Evolutionary conservation across 257 asterid species (phyloP).

Genomic region (Solanum pimpinellifolium): DNA sequence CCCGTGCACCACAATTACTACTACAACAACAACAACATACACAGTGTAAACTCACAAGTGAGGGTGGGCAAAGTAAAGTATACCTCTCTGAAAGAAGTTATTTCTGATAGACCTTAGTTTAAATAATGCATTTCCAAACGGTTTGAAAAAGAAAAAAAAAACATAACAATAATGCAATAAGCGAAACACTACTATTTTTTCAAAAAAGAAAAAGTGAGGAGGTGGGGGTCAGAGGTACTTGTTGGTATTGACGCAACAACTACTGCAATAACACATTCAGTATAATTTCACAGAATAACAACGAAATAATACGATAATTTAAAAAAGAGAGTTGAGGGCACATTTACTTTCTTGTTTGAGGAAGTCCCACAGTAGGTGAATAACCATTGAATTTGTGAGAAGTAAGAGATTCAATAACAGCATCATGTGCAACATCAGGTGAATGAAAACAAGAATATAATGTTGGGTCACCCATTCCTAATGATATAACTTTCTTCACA

Average conservation of each 20-base stretch:
- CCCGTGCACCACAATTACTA: background rate
- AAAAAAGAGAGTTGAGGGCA: background rate
- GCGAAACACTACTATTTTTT: background rate
- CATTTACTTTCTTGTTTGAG: constrained; percentile 63
- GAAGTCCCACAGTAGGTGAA: constrained; percentile 77
- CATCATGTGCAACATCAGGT: constrained; percentile 40
- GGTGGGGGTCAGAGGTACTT: background rate
- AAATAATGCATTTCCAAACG: background rate
- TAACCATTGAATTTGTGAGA: constrained; percentile 77
- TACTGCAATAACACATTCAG: background rate
- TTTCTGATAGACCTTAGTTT: too few relatives aligned
- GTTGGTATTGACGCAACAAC: too few relatives aligned
- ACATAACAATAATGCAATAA: background rate
- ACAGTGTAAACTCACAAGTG: too few relatives aligned
- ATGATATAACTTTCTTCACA: constrained; percentile 28
- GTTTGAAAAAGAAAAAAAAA: too few relatives aligned
- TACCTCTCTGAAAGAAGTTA: too few relatives aligned
- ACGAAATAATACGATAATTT: background rate
- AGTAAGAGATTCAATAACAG: constrained; percentile 40
- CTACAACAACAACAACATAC: too few relatives aligned
- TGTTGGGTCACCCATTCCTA: constrained; percentile 87
- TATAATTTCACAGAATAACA: background rate
- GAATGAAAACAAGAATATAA: constrained; percentile 58
- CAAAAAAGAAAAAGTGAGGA: too few relatives aligned
- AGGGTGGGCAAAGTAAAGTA: too few relatives aligned